Base-by-base conservation (phyloP, 768 basidiomycete species). In the Leccinum boreale region DNA sequence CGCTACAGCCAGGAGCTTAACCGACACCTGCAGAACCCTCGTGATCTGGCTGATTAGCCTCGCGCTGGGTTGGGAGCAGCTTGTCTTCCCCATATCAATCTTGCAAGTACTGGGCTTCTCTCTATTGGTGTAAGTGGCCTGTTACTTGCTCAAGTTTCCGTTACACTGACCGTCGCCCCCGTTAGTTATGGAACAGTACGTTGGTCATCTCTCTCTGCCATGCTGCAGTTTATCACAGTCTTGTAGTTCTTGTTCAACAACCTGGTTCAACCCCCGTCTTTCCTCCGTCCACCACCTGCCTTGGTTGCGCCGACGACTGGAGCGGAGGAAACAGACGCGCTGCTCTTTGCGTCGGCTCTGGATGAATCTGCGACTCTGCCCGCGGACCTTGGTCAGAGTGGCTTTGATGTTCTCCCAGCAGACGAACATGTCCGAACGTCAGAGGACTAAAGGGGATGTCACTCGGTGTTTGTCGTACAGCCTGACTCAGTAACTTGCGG, bases 11-110 rank as follows among this genome's bases (percentile, higher is more conserved):
- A 84, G 96, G 59, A 90, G 87, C 55, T 79, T 97, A 57, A 91
- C 94, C 36, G 97, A 99, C 73, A 95, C 94, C 6, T 97, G 94
- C 76, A 82, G 97, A 65, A 98, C 97, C 1, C 79, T 98, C 53
- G 83, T 84, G n/a, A 98, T 99, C 70, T 99, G 97, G 97, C 75
- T 95, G 62, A 77, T 99, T 66, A 93, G 91, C 68, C 79, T 97
- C 52, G 85, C 81, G 1, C 75, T 97, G 24, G 94, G 95, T 4
- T 98, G 95, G 95, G 95, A 98, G 74, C 80, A 78, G 58, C 77
- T 98, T 33, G 64, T 91, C 23, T 90, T 84, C 75, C 94, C 94
- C 6, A 84, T 89, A 60, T 91, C 91, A 2, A 68, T 94, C 53
- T 70, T 95, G 12, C 94, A 96, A 72, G 83, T 96, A 54, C 65